These are phyloP conservation scores for Paramecium bursaria DNA, from an alignment of 73 alveolate species.

Conservation along the genomic window DNA sequence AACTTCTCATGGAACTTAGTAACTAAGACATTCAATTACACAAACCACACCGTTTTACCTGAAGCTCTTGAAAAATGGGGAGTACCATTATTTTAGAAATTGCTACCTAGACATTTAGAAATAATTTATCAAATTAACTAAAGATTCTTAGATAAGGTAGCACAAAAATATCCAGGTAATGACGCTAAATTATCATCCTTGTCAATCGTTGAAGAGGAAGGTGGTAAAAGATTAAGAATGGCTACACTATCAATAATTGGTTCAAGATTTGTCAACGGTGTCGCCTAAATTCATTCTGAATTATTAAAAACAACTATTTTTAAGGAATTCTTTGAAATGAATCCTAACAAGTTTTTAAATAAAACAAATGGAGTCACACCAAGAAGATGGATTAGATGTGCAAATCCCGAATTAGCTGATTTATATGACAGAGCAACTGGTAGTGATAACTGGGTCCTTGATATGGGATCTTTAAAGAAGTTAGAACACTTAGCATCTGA, in stretches of 20 bases:
- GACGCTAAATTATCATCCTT: conserved; percentile 68
- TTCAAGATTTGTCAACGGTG: conserved; percentile 90
- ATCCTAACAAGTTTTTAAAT: conserved; percentile 82
- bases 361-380: conserved; percentile 98
- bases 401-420: conserved; percentile 92
- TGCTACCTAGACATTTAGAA: conserved; percentile 92
- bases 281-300: conserved; percentile 90
- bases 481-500: conserved; percentile 72
- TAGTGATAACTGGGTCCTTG: conserved; percentile 86
- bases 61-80: conserved; percentile 95
- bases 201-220: conserved; percentile 81
- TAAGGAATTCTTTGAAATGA: conserved; percentile 74
- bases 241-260: conserved; percentile 85
- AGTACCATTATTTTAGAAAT: conserved; percentile 77
- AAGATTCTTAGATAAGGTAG: conserved; percentile 79
- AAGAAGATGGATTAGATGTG: conserved; percentile 98
- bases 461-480: conserved; percentile 70
- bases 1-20: conserved; percentile 83
- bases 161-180: conserved; percentile 66
- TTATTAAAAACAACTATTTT: conserved; percentile 78
- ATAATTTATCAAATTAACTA: conserved; percentile 79
- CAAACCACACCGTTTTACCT: conserved; percentile 89
- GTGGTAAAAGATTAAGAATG: conserved; percentile 89
- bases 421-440: conserved; percentile 85
- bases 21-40: conserved; percentile 77